phyloP scores from a whole-genome alignment of 1,139 yeast genomes.

The Protomyces inouyei region DNA sequence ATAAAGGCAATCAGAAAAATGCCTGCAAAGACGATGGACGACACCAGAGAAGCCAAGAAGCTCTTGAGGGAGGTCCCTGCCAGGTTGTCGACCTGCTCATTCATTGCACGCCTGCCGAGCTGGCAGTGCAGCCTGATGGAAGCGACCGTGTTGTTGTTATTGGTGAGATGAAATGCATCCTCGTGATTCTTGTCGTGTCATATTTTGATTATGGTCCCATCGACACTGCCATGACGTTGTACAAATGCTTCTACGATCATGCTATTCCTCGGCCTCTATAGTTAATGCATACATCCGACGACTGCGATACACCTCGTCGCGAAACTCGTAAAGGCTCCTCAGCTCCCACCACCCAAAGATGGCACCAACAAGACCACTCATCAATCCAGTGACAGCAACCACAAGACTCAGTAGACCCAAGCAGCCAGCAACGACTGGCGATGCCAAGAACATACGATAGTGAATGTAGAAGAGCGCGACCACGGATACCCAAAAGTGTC shows the following conservation, averaged over 20 bases:
- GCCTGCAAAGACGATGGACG: slow-evolving; percentile 56
- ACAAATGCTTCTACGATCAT: neutral
- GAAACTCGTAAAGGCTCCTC: slow-evolving; percentile 65
- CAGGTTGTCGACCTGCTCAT: slow-evolving; percentile 1
- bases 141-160: too few relatives aligned
- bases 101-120: neutral
- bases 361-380: slow-evolving; percentile 73
- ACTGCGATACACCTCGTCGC: slow-evolving; percentile 12
- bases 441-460: slow-evolving; percentile 53
- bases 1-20: slow-evolving; percentile 59
- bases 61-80: slow-evolving; percentile 36
- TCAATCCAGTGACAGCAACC: slow-evolving; percentile 59
- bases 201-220: neutral
- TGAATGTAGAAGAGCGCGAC: slow-evolving; percentile 49
- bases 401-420: slow-evolving; percentile 48
- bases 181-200: too few relatives aligned
- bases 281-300: neutral
- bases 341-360: slow-evolving; percentile 74
- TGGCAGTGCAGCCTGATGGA: too few relatives aligned
- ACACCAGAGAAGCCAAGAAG: slow-evolving; percentile 52
- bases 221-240: neutral
- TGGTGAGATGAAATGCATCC: too few relatives aligned
- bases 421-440: slow-evolving; percentile 46
- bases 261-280: neutral
- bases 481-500: slow-evolving; percentile 60